phyloP scores from a whole-genome alignment of 2,329 filamentous ascomycete genomes.

The Colletotrichum shisoi region DNA sequence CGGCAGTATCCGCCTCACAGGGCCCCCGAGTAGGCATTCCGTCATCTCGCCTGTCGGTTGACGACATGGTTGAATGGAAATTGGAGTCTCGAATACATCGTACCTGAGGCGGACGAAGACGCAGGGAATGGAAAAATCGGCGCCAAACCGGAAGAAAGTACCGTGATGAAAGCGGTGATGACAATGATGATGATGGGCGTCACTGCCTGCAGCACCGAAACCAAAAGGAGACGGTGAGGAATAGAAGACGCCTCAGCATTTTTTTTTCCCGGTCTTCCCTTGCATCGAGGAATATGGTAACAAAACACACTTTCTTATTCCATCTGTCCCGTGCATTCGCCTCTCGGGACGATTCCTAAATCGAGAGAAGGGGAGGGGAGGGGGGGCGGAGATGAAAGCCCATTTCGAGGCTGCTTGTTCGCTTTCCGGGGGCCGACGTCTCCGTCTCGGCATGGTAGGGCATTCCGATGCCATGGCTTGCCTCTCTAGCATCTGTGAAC shows the following conservation, averaged over 20 bases:
- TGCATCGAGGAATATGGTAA: not conserved
- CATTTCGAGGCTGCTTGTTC: slow-evolving; percentile 26
- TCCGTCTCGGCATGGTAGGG: slow-evolving; percentile 1
- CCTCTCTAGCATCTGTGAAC: no score
- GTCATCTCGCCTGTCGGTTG: slow-evolving; percentile 25
- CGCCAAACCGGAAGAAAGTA: not conserved
- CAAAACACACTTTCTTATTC: slow-evolving; percentile 10
- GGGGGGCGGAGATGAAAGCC: slow-evolving; percentile 24
- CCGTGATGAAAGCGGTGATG: not conserved
- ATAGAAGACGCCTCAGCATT: no score
- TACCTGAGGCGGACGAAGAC: no score
- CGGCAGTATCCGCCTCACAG: slow-evolving; percentile 29
- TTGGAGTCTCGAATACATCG: not conserved
- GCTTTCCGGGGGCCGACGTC: slow-evolving; percentile 18
- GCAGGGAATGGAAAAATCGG: no score
- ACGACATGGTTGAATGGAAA: slow-evolving; percentile 17
- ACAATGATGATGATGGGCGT: no score
- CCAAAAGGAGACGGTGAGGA: not conserved
- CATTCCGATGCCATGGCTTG: not conserved
- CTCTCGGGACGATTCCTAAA: slow-evolving; percentile 15
- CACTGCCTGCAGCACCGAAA: not conserved
- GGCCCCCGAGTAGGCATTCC: slow-evolving; percentile 27
- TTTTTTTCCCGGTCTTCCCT: no score
- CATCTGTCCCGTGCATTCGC: not conserved
- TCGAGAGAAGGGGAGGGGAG: slow-evolving; percentile 20